Conservation (phyloP, 2,329 filamentous ascomycete species). For the Boeremia exigua region DNA sequence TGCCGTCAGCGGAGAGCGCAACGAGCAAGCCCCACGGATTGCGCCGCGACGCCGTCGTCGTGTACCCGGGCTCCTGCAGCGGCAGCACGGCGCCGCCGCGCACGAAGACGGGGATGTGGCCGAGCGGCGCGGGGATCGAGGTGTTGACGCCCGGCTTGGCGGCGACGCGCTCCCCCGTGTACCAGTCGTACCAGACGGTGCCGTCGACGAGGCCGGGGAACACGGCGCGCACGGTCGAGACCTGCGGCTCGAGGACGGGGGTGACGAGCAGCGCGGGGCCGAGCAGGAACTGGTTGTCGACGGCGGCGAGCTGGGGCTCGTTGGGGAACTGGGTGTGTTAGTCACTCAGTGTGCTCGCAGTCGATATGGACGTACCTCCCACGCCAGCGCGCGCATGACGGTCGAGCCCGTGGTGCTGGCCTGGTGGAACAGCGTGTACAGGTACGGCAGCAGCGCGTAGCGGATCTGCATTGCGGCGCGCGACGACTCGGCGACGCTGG, state of each 20-base stretch:
- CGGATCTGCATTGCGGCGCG: constrained; percentile 72
- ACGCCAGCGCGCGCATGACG: constrained; percentile 74
- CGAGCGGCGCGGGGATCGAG: constrained; percentile 66
- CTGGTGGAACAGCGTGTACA: constrained; percentile 75
- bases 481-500: constrained; percentile 68
- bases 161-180: constrained; percentile 65
- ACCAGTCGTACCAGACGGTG: constrained; percentile 80
- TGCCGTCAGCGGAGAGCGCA: constrained; percentile 62
- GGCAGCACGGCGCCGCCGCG: constrained; percentile 73
- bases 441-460: constrained; percentile 74
- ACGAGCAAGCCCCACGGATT: constrained; percentile 72
- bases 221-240: constrained; percentile 67
- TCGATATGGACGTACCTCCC: constrained; percentile 56
- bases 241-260: constrained; percentile 69
- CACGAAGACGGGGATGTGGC: constrained; percentile 74
- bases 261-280: constrained; percentile 70
- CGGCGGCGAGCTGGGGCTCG: constrained; percentile 70
- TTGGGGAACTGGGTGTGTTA: constrained; percentile 60
- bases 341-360: not conserved
- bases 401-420: constrained; percentile 71
- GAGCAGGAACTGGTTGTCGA: constrained; percentile 75
- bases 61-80: constrained; percentile 71
- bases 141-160: constrained; percentile 62
- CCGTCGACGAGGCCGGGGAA: constrained; percentile 70
- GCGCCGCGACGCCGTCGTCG: constrained; percentile 66